Evolutionary conservation across 306 rosid genomes (phyloP), one percentile per base, ranked within the genome.

Genomic region (Cucumis hystrix): DNA sequence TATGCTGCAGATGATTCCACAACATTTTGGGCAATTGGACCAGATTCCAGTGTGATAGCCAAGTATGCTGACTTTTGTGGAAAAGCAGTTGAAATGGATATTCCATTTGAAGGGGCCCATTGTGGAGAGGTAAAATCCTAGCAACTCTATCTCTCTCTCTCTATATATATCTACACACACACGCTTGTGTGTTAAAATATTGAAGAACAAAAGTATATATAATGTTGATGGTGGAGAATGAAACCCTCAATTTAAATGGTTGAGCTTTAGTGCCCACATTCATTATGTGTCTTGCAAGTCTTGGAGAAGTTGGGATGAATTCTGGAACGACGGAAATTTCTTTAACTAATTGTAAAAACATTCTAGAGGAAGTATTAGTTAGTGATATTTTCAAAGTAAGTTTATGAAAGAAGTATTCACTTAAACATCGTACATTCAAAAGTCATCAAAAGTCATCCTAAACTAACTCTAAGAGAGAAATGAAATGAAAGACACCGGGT

Each of bases 1-100:
- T 92, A 96, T 70, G 97, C 82, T 61, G 91, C 87, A 86, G 99
- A 96, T 83, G 99, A 96, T 86, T 96, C 99, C 45, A 91, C 89
- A 20, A 86, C 88, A 65, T 74, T 92, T 83, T 96, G 98, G 98
- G 98, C 97, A n/a, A 60, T 92, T 84, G 99, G 99, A 84, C 87
- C 92, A 0, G 89, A 88, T 76, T 91, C 96, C 73, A 86, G 90
- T 45, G 89, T 92, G 67, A 85, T 92, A 79, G 98, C 98, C 35
- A 89, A 85, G 80, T 96, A 87, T 43, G 96, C 91, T 9, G 78
- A 49, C 63, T 80, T 80, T 67, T 89, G 97, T 58, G 99, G 97
- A 51, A 85, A 84, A 62, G 99, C 92, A 83, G 87, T 92, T 78
- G 99, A 96, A 85, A 86, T 96, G 86, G 89, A 87, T 61, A 89